Base-by-base conservation (phyloP, 2,329 filamentous ascomycete species). In the Rugonectria rugulosa region DNA sequence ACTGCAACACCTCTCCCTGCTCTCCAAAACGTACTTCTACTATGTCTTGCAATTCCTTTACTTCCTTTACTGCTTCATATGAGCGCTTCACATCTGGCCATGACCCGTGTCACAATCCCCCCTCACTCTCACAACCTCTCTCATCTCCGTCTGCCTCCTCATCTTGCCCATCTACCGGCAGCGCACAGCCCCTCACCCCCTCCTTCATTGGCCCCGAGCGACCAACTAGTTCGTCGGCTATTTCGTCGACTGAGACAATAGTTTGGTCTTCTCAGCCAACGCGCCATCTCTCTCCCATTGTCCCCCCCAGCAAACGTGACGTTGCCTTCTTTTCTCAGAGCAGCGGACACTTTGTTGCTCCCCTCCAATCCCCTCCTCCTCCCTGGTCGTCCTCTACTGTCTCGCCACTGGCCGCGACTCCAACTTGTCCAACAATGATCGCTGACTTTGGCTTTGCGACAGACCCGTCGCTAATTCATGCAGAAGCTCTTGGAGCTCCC, bases 391-490 rank as follows among this genome's bases (percentile, higher is more conserved):
- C 40, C 19, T 53, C 32, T 29, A 50, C 32, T 46, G 40, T 54
- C 36, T 53, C 47, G 21, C 41, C 34, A 49, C 53, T 48, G n/a
- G 24, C 41, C 43, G 10, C 26, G 15, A 36, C 49, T 44, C 21
- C 38, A 40, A 56, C 53, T 56, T 59, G 54, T 55, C 62, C 54
- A 32, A 58, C 49, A 43, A 60, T 59, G 53, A 59, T 68, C 64
- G 67, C 77, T 80, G 67, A 78, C 78, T 67, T 65, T 65, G 41
- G 53, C 44, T 56, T 56, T 56, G 47, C 56, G 61, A 56, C 70
- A 85, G 83, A 86, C 66, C 83, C 82, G 20, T 82, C 81, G 7
- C 69, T 85, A 53, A 83, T 86, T 62, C 81, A 85, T 61, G 78
- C 81, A 37, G 81, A 84, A 58, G 80, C 84, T 63, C 73, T 72